Evolutionary conservation across 1,284 basidiomycete species (phyloP).

Genomic region (Phellopilus nigrolimitatus): DNA sequence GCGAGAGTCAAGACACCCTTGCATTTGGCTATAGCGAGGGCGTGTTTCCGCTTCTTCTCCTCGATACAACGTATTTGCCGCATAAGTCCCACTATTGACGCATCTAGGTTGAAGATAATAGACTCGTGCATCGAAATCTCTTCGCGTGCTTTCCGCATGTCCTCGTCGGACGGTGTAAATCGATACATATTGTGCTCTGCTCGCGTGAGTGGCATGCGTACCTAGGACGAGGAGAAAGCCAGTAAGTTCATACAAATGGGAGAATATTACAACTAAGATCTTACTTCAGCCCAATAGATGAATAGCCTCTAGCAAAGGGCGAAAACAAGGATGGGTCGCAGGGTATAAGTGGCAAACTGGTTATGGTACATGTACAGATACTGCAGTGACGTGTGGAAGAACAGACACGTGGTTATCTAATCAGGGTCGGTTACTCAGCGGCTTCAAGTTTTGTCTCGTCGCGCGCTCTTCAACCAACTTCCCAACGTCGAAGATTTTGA

Average conservation of each 20-base stretch:
- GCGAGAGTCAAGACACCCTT: conserved; percentile 52
- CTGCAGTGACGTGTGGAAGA: too few species aligned
- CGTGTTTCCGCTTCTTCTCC: conserved; percentile 38
- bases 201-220: background rate
- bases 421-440: too few species aligned
- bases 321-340: too few species aligned
- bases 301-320: background rate
- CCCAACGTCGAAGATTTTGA: conserved; percentile 93
- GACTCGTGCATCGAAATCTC: conserved; percentile 16
- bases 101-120: conserved; percentile 5
- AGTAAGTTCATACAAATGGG: too few species aligned
- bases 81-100: conserved; percentile 27
- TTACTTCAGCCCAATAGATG: too few species aligned
- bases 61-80: conserved; percentile 40
- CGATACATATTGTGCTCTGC: conserved; percentile 8
- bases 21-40: conserved; percentile 38
- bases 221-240: background rate
- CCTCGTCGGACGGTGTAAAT: conserved; percentile 12
- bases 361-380: too few species aligned
- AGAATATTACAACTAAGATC: too few species aligned
- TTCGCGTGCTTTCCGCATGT: conserved; percentile 12
- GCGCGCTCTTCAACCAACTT: too few species aligned
- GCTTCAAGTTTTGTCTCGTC: too few species aligned
- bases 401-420: too few species aligned
- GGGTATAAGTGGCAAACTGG: too few species aligned